Base-by-base conservation (phyloP, 139 green algal genomes). In the Chlorella sp. region DNA sequence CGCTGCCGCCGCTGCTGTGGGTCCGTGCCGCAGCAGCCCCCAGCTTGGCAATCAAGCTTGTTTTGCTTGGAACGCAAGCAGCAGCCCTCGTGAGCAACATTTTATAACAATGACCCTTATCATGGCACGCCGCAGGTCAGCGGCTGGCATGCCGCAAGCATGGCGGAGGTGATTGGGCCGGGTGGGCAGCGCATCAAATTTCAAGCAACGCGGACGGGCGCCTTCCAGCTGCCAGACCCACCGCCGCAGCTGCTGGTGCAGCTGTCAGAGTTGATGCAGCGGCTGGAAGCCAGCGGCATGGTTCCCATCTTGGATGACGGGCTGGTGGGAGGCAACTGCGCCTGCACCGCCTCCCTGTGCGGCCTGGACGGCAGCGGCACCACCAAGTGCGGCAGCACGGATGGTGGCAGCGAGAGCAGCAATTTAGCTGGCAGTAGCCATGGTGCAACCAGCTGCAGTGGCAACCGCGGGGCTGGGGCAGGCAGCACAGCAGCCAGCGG, bases 241-340 rank as follows among this genome's bases (percentile, higher is more conserved):
- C 2, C 4, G 34, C 34, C 30, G 4, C 70, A 23, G 32, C 39
- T 26, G 25, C 57, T 85, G 4, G 51, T 25, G 26, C 32, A 85
- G 34, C 38, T 88, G 26, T 60, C 70, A 15, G 28, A 41, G 12
- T 67, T 88, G n/a, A 71, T 79, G 47, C 20, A 25, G 4, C 18
- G 65, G 32, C 62, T 88, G 17, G 84, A 88, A 26, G 23, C 26
- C 11, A 51, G n/a, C 11, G 76, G 76, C 41, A 65, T 86, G n/a
- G 62, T 88, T 0, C 84, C 84, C 1, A 70, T 86, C 21, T n/a
- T 88, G 7, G 57, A 84, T n/a, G 84, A 88, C 65, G 84, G 84
- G n/a, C 75, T 88, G 23, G 84, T 86, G n/a, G 84, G 55, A 13
- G 84, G 84, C 44, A 88, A 88, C 76, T 88, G 84, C 60, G 74